Evolutionary conservation across 1,284 basidiomycete genomes (phyloP), one percentile per base, ranked within the genome.

Genomic region (Fereydounia khargensis): DNA sequence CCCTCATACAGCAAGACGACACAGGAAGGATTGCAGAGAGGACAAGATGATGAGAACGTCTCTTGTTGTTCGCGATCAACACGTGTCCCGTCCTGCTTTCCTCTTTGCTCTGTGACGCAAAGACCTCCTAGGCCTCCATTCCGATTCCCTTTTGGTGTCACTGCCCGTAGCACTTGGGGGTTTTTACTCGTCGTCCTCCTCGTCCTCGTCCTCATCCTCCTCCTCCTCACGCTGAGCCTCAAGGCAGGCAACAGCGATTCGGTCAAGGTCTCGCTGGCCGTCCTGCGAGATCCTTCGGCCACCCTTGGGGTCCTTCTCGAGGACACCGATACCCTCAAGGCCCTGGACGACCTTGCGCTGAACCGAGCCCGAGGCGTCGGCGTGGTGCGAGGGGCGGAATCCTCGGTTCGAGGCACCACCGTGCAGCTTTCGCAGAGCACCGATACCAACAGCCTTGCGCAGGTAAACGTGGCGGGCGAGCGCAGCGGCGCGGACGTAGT

Each of bases 381-480:
- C 84, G 81, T 98, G 95, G 82, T 95, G 92, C 66, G 89, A 90
- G 18, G 68, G 94, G 88, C 70, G 91, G 86, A 84, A 91, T 87
- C 49, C 94, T 22, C 68, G 65, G 77, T 91, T 86, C 82, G 94
- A 90, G 77, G 90, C 86, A 69, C 90, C 89, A 79, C 94, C 94
- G 81, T 98, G 91, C 47, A 97, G 87, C 84, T 97, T 98, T 79
- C 84, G 85, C 49, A 99, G 85, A 39, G 91, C 89, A 74, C 94
- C 94, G 64, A 97, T 85, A 78, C 94, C 94, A 73, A 97, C 91
- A 78, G 91, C 87, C 83, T 97, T 97, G 80, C 94, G 90, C 77
- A 99, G 87, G 85, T 99, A 98, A 81, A 98, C 92, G 85, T 98
- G 94, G 77, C 95, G 88, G 79, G 95, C 94, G 67, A 99, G 82